Base-by-base conservation (phyloP, 164 flowering plant species). In the Santalum album region DNA sequence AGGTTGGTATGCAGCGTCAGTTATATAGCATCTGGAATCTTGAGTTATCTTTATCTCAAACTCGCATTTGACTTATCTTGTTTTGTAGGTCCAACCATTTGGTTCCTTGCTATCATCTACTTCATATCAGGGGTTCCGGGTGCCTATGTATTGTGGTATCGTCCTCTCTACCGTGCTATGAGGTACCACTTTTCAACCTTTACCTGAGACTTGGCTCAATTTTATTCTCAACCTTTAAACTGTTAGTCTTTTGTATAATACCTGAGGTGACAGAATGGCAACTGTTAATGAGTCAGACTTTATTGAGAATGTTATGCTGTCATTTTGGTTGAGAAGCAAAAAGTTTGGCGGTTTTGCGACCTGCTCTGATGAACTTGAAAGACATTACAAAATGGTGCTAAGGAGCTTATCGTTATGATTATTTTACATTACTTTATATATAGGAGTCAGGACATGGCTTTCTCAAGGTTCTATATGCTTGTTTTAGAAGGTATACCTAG, bases 111-210 rank as follows among this genome's bases (percentile, higher is more conserved):
- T 22, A 62, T 80, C 51, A 80, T 83, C 54, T 83, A 83, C 71
- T 73, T 80, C 64, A 65, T 83, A 55, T 60, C 79, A 0, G 83
- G 83, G 42, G 80, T 75, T 55, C 89, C 89, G 54, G 80, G 81
- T 51, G 74, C 68, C 35, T 78, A 82, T 71, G 74, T 80, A 9
- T 50, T 69, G 57, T 82, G 89, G 89, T 82, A 82, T 63, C 85
- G 85, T 32, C 89, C 89, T 45, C 76, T 82, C 48, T 82, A 82
- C 67, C 83, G 83, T 55, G 89, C 89, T 45, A 74, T 70, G 77
- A 78, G 85, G 89, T 82, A 80, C 24, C 57, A 15, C 15, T 49
- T 12, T 48, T 20, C 21, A 14, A 38, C 15, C 19, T 1, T 47
- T 3, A 26, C 20, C 27, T 1, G 12, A 50, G 42, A 23, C 20